Evolutionary conservation across 345 rosid genomes (phyloP).

Genomic region (Durio zibethinus): DNA sequence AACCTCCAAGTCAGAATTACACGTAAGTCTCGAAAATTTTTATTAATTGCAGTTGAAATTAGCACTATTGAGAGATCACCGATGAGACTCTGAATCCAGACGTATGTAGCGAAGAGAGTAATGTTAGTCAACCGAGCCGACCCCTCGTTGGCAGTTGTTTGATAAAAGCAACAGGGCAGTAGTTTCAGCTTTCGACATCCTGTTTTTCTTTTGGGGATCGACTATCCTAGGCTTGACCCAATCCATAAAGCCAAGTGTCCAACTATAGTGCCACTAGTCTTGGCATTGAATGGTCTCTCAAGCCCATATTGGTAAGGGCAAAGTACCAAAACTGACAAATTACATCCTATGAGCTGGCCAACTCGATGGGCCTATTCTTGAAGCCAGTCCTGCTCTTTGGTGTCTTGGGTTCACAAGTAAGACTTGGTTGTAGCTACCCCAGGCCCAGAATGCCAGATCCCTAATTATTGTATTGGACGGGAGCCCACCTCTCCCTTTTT

Average conservation of each 20-base stretch:
- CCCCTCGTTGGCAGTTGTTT: too few species aligned
- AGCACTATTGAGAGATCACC: too few species aligned
- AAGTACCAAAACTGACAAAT: too few species aligned
- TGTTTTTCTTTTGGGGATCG: not conserved
- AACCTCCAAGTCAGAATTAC: too few species aligned
- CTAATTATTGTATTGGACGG: not conserved
- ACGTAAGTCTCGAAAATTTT: too few species aligned
- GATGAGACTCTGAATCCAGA: too few species aligned
- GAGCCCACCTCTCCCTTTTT: not conserved
- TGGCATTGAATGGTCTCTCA: not conserved
- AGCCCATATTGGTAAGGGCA: too few species aligned
- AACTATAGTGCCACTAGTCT: not conserved
- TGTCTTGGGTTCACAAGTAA: not conserved
- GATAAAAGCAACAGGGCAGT: too few species aligned
- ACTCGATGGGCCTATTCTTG: not conserved
- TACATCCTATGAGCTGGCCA: too few species aligned
- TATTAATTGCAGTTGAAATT: too few species aligned
- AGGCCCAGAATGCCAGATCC: not conserved
- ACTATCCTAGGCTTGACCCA: not conserved
- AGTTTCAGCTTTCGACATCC: not conserved
- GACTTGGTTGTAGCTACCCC: not conserved
- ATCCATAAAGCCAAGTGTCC: not conserved
- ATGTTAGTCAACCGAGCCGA: too few species aligned
- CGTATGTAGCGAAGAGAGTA: too few species aligned
- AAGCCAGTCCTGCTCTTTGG: not conserved